Conservation (phyloP, 352 stramenopile genomes). For the Phytophthora brassicae region DNA sequence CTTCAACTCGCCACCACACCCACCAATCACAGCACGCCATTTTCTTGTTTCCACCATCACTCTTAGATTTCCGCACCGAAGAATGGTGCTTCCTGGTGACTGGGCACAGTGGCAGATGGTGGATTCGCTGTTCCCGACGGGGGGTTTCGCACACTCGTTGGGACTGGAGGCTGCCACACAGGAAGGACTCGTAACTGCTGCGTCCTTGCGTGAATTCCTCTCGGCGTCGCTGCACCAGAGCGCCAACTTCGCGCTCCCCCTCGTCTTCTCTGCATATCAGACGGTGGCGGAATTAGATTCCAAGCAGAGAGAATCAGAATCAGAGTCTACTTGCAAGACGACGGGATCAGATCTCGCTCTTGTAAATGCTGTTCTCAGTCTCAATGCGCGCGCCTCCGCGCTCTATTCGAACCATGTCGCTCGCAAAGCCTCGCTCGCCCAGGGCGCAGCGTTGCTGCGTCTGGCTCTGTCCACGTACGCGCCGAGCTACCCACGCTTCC, state of each 20-base stretch:
- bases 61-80: background rate
- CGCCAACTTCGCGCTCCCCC: constrained; percentile 70
- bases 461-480: constrained; percentile 65
- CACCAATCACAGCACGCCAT: background rate
- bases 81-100: constrained; percentile 22
- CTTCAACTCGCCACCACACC: constrained; percentile 7
- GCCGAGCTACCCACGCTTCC: constrained; percentile 27
- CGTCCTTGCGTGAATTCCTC: constrained; percentile 60
- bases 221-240: constrained; percentile 66
- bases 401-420: constrained; percentile 83
- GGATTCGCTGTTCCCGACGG: constrained; percentile 82
- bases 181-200: constrained; percentile 52
- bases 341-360: constrained; percentile 15
- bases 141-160: constrained; percentile 81
- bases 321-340: background rate
- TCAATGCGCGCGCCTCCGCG: constrained; percentile 56
- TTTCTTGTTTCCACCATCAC: constrained; percentile 9
- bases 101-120: constrained; percentile 82
- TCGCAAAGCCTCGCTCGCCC: constrained; percentile 71
- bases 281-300: background rate
- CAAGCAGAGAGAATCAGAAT: too few species aligned
- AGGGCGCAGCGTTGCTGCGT: constrained; percentile 67
- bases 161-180: constrained; percentile 78
- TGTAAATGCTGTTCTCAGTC: constrained; percentile 44
- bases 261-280: constrained; percentile 64